Base-by-base conservation (phyloP, 768 basidiomycete species). In the Crucibulum laeve region DNA sequence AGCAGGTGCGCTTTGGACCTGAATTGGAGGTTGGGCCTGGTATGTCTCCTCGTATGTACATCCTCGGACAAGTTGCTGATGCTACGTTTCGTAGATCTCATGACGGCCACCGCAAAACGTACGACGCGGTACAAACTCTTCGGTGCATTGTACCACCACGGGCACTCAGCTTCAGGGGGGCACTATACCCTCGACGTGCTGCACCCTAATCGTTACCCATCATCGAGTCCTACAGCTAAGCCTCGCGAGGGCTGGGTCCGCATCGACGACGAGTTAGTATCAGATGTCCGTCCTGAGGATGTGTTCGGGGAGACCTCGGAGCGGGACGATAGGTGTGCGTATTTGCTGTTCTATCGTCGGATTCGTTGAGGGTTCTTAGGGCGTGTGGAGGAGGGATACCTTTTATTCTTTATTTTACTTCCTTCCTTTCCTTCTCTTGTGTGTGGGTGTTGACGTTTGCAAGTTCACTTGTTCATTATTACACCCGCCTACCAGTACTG, bases 181-280 rank as follows among this genome's bases (percentile, higher is more conserved):
- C 95, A 97, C 63, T 98, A 97, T 67, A 98, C 94, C 2, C 78
- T 95, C 37, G 87, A 92, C 54, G 87, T 94, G 7, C 68, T 94
- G 2, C 84, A 90, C 52, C 87, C 85, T 2, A 77, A 77, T 50
- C 73, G 82, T 25, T 78, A 74, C 59, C 65, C 73, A 7, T 56
- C 49, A 43, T 54, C 57, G 21, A 58, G 63, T 26, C 34, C 58
- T 7, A 36, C 41, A 21, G 51, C 56, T 4, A 73, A 74, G 43
- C 66, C 71, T 1, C 70, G 74, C 4, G 82, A 87, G 45, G 84
- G 79, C 7, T 97, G 95, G 95, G 73, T 96, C 47, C 82, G 94
- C 39, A 87, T 97, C 42, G 94, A 98, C 61, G 95, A 97, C 57
- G 94, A 96, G 61, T 67, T 84, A 7, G 85, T 94, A 19, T 82